Percentiles rank a stretch among this genome's conserved stretches.
These are phyloP conservation scores for Silene latifolia DNA, from an alignment of 148 eudicot genomes.

Conservation along the genomic window DNA sequence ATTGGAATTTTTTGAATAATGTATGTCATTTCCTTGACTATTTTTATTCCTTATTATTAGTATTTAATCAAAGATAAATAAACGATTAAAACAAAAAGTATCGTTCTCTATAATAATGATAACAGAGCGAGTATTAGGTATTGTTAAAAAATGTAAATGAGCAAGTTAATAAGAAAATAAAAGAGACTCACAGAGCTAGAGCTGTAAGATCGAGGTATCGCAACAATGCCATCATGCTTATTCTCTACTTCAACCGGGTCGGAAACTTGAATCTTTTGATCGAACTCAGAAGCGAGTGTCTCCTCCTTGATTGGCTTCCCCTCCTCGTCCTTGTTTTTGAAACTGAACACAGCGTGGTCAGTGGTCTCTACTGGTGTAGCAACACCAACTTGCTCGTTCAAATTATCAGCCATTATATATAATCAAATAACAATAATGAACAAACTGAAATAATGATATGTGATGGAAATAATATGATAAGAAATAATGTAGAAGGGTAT, in stretches of 20 bases:
- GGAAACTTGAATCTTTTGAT: slow-evolving; percentile 46
- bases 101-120: too few relatives aligned
- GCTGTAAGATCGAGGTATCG: slow-evolving; percentile 41
- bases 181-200: slow-evolving; percentile 55
- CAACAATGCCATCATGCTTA: slow-evolving; percentile 32
- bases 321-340: slow-evolving; percentile 53
- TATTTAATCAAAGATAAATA: too few relatives aligned
- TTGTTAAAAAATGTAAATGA: too few relatives aligned
- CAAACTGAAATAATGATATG: not conserved
- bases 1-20: too few relatives aligned
- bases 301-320: slow-evolving; percentile 26
- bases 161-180: not conserved
- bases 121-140: too few relatives aligned
- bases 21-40: too few relatives aligned
- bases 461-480: too few relatives aligned
- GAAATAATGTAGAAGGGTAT: too few relatives aligned
- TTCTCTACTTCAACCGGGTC: slow-evolving; percentile 42
- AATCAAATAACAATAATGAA: not conserved
- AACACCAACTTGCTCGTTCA: slow-evolving; percentile 10
- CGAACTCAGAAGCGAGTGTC: slow-evolving; percentile 43
- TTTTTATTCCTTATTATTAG: not conserved
- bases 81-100: not conserved
- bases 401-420: slow-evolving; percentile 44
- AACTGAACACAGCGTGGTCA: slow-evolving; percentile 70
- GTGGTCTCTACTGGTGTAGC: slow-evolving; percentile 29